phyloP scores from a whole-genome alignment of 192 early-diverging fungal genomes.

The Cladochytrium replicatum region DNA sequence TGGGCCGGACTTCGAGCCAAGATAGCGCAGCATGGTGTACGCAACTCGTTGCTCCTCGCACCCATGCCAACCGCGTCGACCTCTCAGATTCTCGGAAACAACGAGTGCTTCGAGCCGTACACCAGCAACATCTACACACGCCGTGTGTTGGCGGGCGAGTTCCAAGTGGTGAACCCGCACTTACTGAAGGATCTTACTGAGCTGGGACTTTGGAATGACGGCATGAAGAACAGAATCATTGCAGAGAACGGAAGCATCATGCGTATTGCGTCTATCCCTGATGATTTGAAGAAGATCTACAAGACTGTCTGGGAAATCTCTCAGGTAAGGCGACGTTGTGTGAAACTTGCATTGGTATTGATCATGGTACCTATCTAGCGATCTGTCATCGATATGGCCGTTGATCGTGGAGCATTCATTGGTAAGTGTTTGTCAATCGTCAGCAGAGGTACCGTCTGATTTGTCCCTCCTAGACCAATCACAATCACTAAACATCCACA shows the following conservation, averaged over 20 bases:
- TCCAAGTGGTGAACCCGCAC: conserved; percentile 97
- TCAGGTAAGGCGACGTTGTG: conserved; percentile 28
- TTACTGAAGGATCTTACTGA: conserved; percentile 91
- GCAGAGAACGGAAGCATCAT: conserved; percentile 83
- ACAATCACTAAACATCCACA: conserved; percentile 90
- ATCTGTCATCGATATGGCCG: conserved; percentile 91
- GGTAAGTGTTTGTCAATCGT: conserved; percentile 22
- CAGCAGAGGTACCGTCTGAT: too few species aligned
- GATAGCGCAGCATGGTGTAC: conserved; percentile 76
- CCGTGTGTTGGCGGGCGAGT: conserved; percentile 92
- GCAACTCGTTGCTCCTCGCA: conserved; percentile 89
- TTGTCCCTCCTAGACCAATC: conserved; percentile 93
- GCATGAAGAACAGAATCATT: conserved; percentile 90
- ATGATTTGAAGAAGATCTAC: conserved; percentile 86
- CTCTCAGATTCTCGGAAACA: conserved; percentile 93
- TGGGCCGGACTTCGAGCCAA: conserved; percentile 72
- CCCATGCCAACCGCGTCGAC: conserved; percentile 98
- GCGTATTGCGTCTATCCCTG: conserved; percentile 64
- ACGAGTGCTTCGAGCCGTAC: conserved; percentile 86
- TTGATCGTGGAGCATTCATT: conserved; percentile 93
- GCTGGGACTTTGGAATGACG: conserved; percentile 84
- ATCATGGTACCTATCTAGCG: conserved; percentile 31
- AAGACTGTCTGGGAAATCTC: conserved; percentile 97
- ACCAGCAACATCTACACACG: conserved; percentile 92
- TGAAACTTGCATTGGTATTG: not conserved